Evolutionary conservation across 2,329 filamentous ascomycete species (phyloP).

Genomic region (Xylaria sp.): DNA sequence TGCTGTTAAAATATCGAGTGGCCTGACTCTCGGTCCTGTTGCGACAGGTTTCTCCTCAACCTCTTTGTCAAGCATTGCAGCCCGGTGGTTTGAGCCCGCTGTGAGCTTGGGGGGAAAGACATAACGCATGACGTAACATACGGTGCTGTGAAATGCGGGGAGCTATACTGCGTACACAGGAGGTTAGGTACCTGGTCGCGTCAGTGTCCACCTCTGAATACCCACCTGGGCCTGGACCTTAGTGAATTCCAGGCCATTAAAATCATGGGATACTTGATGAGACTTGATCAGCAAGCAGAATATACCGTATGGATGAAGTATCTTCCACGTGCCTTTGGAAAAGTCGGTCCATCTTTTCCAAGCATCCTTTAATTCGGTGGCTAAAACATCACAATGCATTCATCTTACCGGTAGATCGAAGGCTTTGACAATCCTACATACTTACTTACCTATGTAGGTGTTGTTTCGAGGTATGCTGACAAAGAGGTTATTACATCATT

Average conservation of each 20-base stretch:
- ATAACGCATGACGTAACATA: conserved; percentile 33
- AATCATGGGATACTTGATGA: background rate
- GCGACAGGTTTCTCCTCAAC: conserved; percentile 5
- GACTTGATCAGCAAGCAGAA: background rate
- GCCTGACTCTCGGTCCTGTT: conserved; percentile 26
- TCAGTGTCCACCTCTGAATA: background rate
- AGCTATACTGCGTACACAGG: background rate
- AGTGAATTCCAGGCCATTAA: background rate
- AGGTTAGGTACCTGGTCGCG: background rate
- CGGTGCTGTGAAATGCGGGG: conserved; percentile 23
- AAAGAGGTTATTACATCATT: conserved; percentile 19
- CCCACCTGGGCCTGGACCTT: background rate
- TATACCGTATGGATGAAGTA: background rate
- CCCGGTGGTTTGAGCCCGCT: conserved; percentile 6
- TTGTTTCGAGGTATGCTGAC: too few relatives aligned
- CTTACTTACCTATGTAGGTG: too few relatives aligned
- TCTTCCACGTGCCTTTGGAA: background rate
- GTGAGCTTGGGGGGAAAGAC: background rate
- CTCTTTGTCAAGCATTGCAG: conserved; percentile 6
- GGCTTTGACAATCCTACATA: background rate
- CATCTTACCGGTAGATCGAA: conserved; percentile 3
- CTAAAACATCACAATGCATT: conserved; percentile 6
- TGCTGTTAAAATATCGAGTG: conserved; percentile 20
- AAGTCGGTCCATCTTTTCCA: background rate
- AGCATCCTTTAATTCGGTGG: background rate